Evolutionary conservation across 2,329 filamentous ascomycete genomes (phyloP), one percentile per base, ranked within the genome.

Genomic region (Fragosphaeria purpurea): DNA sequence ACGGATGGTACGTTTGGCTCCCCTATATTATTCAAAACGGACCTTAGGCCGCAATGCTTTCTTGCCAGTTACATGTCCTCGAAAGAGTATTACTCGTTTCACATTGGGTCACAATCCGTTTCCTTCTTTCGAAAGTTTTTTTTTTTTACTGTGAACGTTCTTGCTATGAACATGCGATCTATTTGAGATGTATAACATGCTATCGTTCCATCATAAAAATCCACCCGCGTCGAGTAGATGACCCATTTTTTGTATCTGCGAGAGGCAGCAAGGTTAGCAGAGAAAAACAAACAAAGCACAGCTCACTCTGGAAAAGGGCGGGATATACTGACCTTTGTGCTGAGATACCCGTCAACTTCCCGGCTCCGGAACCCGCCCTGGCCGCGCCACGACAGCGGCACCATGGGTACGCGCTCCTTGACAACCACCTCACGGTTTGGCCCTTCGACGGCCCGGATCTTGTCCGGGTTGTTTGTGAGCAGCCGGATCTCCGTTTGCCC

Each of bases 401-500:
- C 83, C 93, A 98, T 98, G 2, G 90, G 84, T 10, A 98, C 90
- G 44, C 93, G 73, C 68, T 97, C 91, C 57, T 78, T 86, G 2
- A 98, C 93, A 7, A 85, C 76, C 10, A 98, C 76, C 68, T 98
- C 91, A 9, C 89, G 74, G 57, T 87, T 87, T 0, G 90, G 90
- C 0, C 93, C 93, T 65, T 98, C 93, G 0, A 98, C 86, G 0
- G 93, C 93, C 12, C 88, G 76, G 41, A 98, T 87, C 72, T 98
- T 98, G 60, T 98, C 93, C 0, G 93, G 93, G 61, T 98, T 98
- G 65, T 98, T 98, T 8, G 93, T 98, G 59, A 98, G 70, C 47
- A 98, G 70, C 38, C 87, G 76, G 48, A 97, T 83, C 33, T 90
- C 86, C 10, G 70, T 66, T 58, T 95, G 77, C 0, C 88, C 90